Base-by-base conservation (phyloP, 306 rosid species). In the Gleditsia sinensis region DNA sequence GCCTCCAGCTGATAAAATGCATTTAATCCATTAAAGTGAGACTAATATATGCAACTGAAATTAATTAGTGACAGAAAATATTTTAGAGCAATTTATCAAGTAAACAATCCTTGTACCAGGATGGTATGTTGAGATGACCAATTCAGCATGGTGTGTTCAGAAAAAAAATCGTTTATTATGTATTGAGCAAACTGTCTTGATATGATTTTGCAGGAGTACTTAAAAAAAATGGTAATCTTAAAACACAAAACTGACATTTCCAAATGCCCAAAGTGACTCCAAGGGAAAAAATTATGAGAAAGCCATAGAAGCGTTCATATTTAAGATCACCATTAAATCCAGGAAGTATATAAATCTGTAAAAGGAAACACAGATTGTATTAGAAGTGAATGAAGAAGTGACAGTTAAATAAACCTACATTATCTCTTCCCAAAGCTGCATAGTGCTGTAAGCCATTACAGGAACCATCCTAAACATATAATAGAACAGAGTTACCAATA, bases 371-470 rank as follows among this genome's bases (percentile, higher is more conserved):
- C 19, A 62, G 21, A 78, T 40, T 28, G 14, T 60, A 61, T 16
- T 13, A 70, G 88, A 86, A 17, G 91, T 32, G 49, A 42, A 5
- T 17, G 32, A 70, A 50, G 39, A 51, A 64, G 40, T 58, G 24
- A 17, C 75, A 79, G 30, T 16, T 19, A 20, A 81, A 63, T 54
- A 67, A 77, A 71, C 95, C 6, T 84, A 89, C 97, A 25, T 75
- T 67, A 60, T 91, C 84, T 83, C 97, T 86, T 79, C 97, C 97
- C 88, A 92, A 71, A 21, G 96, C 96, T 70, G 97, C 96, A 37
- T 89, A 89, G 85, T 92, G 97, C 76, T 92, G 97, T 83, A 89
- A 82, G 85, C 97, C 96, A 84, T 92, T 92, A 77, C 97, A 92
- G 50, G 97, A 86, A 62, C 93, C 88, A 81, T 85, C 91, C 90